Conservation (phyloP, 148 eudicot genomes). For the Euryodendron excelsum region DNA sequence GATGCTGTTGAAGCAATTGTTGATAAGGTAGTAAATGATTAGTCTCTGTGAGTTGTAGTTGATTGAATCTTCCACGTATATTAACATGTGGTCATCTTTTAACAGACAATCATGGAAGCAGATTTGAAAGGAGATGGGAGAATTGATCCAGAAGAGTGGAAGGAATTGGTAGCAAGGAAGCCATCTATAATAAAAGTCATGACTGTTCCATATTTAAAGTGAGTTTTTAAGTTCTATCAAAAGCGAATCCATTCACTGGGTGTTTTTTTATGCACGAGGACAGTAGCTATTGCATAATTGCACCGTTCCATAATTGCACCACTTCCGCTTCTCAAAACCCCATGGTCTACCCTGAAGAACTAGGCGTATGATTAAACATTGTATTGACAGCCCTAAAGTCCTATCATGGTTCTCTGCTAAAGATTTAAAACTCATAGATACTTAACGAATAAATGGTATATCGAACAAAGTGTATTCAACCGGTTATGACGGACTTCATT, state of each 20-base stretch:
- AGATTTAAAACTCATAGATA: no score
- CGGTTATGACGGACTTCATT: background rate
- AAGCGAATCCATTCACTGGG: background rate
- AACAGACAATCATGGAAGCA: conserved; percentile 44
- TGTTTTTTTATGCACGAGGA: background rate
- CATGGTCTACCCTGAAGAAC: background rate
- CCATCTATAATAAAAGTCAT: conserved; percentile 50
- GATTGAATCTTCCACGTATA: background rate
- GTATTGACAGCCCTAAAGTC: background rate
- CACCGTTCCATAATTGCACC: background rate
- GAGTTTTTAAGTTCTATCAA: conserved; percentile 14
- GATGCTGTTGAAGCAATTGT: conserved; percentile 51
- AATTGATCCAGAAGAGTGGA: conserved; percentile 66
- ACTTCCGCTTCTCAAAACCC: background rate
- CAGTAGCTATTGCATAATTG: background rate
- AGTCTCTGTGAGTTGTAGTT: background rate
- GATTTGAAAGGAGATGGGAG: conserved; percentile 60
- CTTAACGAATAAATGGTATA: no score
- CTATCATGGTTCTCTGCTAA: no score
- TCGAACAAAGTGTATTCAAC: no score
- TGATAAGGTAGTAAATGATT: conserved; percentile 41
- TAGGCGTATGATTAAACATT: background rate
- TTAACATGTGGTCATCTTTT: background rate
- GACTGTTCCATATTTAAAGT: conserved; percentile 53
- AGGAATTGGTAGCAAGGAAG: conserved; percentile 36